A percentile compares a stretch with the other conserved stretches of the same genome.
Conservation (phyloP, 2,329 filamentous ascomycete species). For the Phoma herbarum region DNA sequence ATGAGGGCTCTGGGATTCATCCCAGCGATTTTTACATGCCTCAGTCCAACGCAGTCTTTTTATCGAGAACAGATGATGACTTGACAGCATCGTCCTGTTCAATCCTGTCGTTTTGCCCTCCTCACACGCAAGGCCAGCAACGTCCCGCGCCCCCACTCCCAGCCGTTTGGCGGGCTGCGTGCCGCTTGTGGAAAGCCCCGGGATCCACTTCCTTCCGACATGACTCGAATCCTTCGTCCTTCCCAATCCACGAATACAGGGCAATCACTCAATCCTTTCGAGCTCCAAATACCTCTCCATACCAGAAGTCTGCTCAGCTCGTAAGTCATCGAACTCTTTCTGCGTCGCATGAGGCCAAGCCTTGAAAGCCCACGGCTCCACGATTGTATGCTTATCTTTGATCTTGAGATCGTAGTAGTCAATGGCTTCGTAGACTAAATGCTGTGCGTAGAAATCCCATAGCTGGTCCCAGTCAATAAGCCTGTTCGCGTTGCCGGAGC, state of each 20-base stretch:
- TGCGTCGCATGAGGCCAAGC: not conserved
- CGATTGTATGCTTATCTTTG: not conserved
- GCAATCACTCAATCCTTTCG: not conserved
- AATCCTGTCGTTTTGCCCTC: no score
- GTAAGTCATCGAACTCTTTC: not conserved
- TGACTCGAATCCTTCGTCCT: conserved; percentile 5
- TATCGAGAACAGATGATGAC: not conserved
- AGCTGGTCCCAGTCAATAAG: no score
- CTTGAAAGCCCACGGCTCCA: conserved; percentile 1
- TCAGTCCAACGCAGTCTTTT: not conserved
- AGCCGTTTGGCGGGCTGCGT: not conserved
- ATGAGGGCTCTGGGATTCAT: not conserved
- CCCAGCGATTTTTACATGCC: not conserved
- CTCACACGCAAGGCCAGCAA: not conserved
- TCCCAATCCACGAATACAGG: no score
- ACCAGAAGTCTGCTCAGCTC: not conserved
- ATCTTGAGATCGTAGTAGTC: not conserved
- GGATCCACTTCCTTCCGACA: conserved; percentile 3
- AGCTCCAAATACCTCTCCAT: not conserved
- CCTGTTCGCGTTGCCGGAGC: no score
- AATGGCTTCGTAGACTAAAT: no score
- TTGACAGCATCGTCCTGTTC: not conserved
- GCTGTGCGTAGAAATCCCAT: no score
- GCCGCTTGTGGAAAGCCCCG: conserved; percentile 1
- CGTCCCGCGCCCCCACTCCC: conserved; percentile 2